Conservation (phyloP, 2,329 filamentous ascomycete species). For the Pleurostoma richardsiae region DNA sequence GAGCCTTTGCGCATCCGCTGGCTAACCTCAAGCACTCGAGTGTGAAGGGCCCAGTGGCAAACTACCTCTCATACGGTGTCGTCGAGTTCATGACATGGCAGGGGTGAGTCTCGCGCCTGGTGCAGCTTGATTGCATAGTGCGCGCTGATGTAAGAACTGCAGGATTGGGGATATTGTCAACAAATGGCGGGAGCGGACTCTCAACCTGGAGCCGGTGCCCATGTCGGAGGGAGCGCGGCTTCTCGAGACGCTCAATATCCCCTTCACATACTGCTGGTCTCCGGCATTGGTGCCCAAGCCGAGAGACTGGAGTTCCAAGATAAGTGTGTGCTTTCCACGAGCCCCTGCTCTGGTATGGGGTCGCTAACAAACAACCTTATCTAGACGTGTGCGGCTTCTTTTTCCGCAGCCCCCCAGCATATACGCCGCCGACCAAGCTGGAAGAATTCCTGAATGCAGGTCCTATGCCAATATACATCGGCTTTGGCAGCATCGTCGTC, state of each 20-base stretch:
- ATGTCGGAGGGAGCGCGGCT: conserved; percentile 63
- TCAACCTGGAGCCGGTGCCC: conserved; percentile 61
- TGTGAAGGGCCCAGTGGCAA: conserved; percentile 51
- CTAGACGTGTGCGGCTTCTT: conserved; percentile 54
- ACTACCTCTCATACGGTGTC: conserved; percentile 63
- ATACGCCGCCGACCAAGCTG: conserved; percentile 49
- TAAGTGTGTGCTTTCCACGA: conserved; percentile 17
- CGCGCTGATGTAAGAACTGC: background rate
- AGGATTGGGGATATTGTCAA: conserved; percentile 67
- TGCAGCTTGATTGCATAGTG: background rate
- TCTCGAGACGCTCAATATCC: conserved; percentile 55
- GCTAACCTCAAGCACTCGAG: conserved; percentile 51
- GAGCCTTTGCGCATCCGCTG: conserved; percentile 64
- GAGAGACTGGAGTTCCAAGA: conserved; percentile 53
- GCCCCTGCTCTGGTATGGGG: too few relatives aligned
- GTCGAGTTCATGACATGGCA: conserved; percentile 74
- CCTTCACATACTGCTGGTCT: conserved; percentile 70
- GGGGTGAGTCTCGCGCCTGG: conserved; percentile 33
- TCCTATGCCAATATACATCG: conserved; percentile 58
- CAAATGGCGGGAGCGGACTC: conserved; percentile 55
- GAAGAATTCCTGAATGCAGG: conserved; percentile 49
- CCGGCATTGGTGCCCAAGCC: conserved; percentile 62
- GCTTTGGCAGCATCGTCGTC: conserved; percentile 63
- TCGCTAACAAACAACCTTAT: too few relatives aligned
- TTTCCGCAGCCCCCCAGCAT: conserved; percentile 49